A percentile compares a stretch with the other conserved stretches of the same genome.
Evolutionary conservation across 1,284 basidiomycete genomes (phyloP).

Genomic region (Puccinia hordei): DNA sequence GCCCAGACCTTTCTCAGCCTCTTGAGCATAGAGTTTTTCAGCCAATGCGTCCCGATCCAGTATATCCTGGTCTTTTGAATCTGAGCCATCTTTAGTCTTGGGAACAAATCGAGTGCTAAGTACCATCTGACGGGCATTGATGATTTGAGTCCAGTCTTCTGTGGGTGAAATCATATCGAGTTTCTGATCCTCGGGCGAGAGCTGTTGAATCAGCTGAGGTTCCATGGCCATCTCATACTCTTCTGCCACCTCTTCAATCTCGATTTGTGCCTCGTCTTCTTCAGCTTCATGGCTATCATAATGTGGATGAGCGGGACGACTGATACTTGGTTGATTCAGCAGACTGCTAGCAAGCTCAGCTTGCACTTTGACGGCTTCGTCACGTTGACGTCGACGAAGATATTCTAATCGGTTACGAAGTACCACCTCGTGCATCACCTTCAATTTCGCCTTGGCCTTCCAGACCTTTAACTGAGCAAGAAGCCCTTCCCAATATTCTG

Average conservation of each 20-base stretch:
- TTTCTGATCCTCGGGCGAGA: slow-evolving; percentile 49
- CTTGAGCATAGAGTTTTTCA: slow-evolving; percentile 77
- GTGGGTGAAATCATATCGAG: slow-evolving; percentile 32
- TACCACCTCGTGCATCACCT: slow-evolving; percentile 89
- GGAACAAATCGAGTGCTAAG: slow-evolving; percentile 81
- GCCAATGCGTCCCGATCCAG: slow-evolving; percentile 75
- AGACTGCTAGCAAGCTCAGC: slow-evolving; percentile 84
- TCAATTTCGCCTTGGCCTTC: slow-evolving; percentile 96
- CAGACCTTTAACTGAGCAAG: slow-evolving; percentile 91
- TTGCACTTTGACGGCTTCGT: slow-evolving; percentile 88
- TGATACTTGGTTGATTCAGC: slow-evolving; percentile 61
- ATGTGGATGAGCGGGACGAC: slow-evolving; percentile 61
- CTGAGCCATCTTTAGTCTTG: slow-evolving; percentile 62
- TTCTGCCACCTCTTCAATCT: slow-evolving; percentile 45
- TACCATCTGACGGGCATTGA: slow-evolving; percentile 61
- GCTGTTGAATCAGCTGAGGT: slow-evolving; percentile 35
- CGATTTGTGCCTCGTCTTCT: slow-evolving; percentile 23
- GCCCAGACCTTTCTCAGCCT: slow-evolving; percentile 78
- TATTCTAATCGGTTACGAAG: slow-evolving; percentile 93
- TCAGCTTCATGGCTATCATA: slow-evolving; percentile 61
- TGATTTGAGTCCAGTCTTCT: slow-evolving; percentile 49
- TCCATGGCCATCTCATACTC: slow-evolving; percentile 48
- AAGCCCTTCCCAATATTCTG: slow-evolving; percentile 95
- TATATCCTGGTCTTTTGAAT: slow-evolving; percentile 57
- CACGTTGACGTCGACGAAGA: slow-evolving; percentile 87